Percentiles rank a stretch among this genome's conserved stretches.
Conservation (phyloP, 768 basidiomycete species). For the Lepiota brunneoincarnata region DNA sequence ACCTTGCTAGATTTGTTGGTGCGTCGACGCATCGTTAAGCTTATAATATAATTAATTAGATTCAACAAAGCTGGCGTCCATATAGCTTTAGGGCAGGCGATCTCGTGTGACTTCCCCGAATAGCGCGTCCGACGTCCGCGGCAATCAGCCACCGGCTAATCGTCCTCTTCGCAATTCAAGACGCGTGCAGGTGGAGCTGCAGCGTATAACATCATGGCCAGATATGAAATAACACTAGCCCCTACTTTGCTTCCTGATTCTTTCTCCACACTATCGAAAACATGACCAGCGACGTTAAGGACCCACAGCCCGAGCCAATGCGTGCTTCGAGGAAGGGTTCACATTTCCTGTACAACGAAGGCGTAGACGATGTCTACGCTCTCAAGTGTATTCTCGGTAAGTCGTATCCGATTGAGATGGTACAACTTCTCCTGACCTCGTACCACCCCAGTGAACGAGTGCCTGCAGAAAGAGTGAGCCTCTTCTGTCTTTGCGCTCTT, state of each 20-base stretch:
- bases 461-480: slow-evolving; percentile 43
- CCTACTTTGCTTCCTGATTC: not conserved
- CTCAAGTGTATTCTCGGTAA: slow-evolving; percentile 7
- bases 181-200: slow-evolving; percentile 6
- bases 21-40: slow-evolving; percentile 42
- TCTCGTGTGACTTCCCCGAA: too few relatives aligned
- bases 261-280: not conserved
- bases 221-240: too few relatives aligned
- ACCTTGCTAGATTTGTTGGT: slow-evolving; percentile 70
- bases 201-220: not conserved
- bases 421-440: not conserved
- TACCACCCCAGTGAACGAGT: slow-evolving; percentile 35
- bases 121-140: too few relatives aligned
- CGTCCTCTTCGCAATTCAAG: not conserved
- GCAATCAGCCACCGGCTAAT: not conserved
- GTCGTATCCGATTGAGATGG: not conserved
- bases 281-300: not conserved
- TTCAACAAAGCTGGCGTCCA: not conserved
- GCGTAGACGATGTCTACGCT: slow-evolving; percentile 7
- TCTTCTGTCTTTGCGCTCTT: not conserved
- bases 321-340: not conserved
- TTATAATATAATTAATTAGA: not conserved
- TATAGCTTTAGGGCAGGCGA: slow-evolving; percentile 7
- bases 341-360: not conserved
- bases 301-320: not conserved